phyloP scores from a whole-genome alignment of 495 filamentous ascomycete genomes.

The Daldinia childiae region DNA sequence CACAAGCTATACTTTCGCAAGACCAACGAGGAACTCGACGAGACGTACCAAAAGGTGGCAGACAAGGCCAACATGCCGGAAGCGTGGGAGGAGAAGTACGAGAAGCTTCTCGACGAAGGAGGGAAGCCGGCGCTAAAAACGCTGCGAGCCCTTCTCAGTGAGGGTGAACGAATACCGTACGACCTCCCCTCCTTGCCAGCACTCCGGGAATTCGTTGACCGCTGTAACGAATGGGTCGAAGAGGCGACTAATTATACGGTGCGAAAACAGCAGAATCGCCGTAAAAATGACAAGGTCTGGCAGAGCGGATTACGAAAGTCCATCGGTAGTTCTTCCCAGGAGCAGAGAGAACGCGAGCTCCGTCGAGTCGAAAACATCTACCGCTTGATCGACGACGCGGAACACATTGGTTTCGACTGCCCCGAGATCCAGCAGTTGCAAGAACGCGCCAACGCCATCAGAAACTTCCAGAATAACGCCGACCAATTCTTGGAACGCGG shows the following conservation, averaged over 20 bases:
- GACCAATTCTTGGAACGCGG: constrained; percentile 68
- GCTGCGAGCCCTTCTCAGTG: constrained; percentile 82
- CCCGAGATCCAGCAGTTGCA: constrained; percentile 87
- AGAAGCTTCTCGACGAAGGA: constrained; percentile 82
- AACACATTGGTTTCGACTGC: constrained; percentile 92
- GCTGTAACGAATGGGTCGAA: constrained; percentile 97
- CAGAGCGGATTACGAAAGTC: constrained; percentile 73
- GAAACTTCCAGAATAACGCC: constrained; percentile 84
- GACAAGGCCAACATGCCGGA: constrained; percentile 89
- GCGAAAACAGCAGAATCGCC: constrained; percentile 96
- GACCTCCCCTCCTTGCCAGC: constrained; percentile 83
- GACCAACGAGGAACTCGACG: constrained; percentile 72
- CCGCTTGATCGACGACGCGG: constrained; percentile 82
- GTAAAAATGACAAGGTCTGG: constrained; percentile 96
- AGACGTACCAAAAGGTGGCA: constrained; percentile 75
- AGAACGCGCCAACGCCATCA: constrained; percentile 88
- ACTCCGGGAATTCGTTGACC: constrained; percentile 89
- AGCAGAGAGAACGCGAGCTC: constrained; percentile 90
- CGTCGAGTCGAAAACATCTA: constrained; percentile 91
- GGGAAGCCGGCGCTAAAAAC: constrained; percentile 85
- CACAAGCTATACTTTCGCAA: constrained; percentile 80
- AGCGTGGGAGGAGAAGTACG: constrained; percentile 89
- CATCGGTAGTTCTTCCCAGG: constrained; percentile 67
- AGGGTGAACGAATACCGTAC: constrained; percentile 98
- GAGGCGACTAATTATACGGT: constrained; percentile 97